phyloP scores from a whole-genome alignment of 345 rosid genomes.

The Syzygium grande region DNA sequence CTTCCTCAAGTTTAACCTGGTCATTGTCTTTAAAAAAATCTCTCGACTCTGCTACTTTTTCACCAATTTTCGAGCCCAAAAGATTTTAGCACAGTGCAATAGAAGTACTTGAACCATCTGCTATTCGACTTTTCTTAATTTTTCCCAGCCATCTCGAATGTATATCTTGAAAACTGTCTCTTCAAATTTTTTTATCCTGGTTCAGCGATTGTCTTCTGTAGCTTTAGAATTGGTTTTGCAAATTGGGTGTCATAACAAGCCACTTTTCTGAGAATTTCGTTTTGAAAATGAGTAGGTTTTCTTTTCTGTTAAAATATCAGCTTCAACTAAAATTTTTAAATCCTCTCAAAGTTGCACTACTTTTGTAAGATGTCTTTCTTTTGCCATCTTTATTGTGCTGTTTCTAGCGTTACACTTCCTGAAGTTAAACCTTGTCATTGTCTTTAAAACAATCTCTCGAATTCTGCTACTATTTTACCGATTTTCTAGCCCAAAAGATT shows the following conservation, averaged over 20 bases:
- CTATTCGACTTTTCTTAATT: neutral
- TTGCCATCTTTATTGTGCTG: neutral
- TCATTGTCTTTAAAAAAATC: neutral
- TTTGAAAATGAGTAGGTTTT: neutral
- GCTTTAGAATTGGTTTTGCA: neutral
- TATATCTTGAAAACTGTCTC: neutral
- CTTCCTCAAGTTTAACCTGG: neutral
- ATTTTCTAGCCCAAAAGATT: too few relatives aligned
- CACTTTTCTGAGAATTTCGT: neutral
- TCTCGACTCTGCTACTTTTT: neutral
- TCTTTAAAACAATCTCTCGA: too few relatives aligned
- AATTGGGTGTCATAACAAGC: neutral
- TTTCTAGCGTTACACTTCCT: too few relatives aligned
- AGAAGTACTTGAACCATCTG: neutral
- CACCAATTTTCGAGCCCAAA: neutral
- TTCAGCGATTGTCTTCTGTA: neutral
- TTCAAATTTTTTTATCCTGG: neutral
- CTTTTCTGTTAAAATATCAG: neutral
- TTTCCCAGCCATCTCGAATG: neutral
- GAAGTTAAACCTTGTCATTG: too few relatives aligned
- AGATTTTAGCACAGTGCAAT: neutral
- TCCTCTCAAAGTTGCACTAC: neutral
- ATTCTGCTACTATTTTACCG: too few relatives aligned
- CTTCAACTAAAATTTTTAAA: neutral
- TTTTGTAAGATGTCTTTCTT: neutral